Base-by-base conservation (phyloP, 495 filamentous ascomycete genomes). In the Evernia prunastri region DNA sequence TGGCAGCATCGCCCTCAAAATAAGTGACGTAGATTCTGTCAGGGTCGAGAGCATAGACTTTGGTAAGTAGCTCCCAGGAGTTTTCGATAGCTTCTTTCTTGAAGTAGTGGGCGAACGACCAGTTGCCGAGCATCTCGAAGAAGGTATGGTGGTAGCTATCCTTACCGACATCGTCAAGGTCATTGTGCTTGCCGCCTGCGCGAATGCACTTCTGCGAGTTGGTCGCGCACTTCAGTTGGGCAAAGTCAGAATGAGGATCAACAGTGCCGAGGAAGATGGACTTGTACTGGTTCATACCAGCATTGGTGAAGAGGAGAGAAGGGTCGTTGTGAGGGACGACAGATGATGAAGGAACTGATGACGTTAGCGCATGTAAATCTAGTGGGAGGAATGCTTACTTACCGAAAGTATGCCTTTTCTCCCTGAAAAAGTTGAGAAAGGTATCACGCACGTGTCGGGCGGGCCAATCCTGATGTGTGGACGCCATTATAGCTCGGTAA, bases 231-330 rank as follows among this genome's bases (percentile, higher is more conserved):
- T 95, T 96, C 72, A 97, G 74, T 66, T 87, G 83, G 67, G 90
- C 89, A 77, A 96, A 87, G 72, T 91, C 88, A 66, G 94, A 96
- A 35, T 87, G 83, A 64, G 89, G 90, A 71, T 93, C 90, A 65
- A 96, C 86, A 31, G 93, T 97, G 61, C 93, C 94, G n/a, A 96
- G 79, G 78, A 98, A 98, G 68, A 98, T 96, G 31, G 94, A 87
- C 81, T 97, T 97, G 81, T 91, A 98, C 82, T 97, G 94, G 81
- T 97, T 97, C 94, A 97, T 98, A 74, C 94, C 94, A 71, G 94
- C 95, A 88, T 98, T 98, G 69, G 91, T 87, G 75, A 98, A 97
- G 54, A 98, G 90, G 58, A 97, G 79, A n/a, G 91, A 94, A 51
- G 94, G 94, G 75, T 98, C 94, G 75, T 90, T 89, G 72, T 91